These are phyloP conservation scores for Penicillium sp. DNA, from an alignment of 2,329 filamentous ascomycete species.

Conservation along the genomic window DNA sequence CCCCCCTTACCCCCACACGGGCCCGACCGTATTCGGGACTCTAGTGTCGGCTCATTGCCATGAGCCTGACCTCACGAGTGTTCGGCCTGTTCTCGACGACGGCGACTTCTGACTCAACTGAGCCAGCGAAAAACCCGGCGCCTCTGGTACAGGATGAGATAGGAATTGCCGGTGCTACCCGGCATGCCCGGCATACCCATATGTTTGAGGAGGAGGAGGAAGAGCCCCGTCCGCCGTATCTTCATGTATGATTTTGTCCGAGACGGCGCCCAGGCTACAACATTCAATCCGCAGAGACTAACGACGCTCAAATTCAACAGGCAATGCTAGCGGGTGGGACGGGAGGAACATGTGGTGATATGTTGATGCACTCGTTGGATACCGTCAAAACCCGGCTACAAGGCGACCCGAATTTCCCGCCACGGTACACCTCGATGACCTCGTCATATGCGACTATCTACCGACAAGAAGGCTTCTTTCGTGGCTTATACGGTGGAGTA, in stretches of 20 bases:
- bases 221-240: constrained; percentile 64
- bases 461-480: constrained; percentile 83
- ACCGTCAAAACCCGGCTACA: constrained; percentile 98
- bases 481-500: constrained; percentile 92
- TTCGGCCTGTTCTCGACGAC: constrained; percentile 56
- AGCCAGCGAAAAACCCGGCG: constrained; percentile 16
- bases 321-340: constrained; percentile 94
- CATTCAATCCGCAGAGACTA: constrained; percentile 7
- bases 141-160: constrained; percentile 24
- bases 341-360: constrained; percentile 90
- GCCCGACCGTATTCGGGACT: constrained; percentile 38
- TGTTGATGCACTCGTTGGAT: constrained; percentile 98
- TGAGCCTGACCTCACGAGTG: constrained; percentile 62
- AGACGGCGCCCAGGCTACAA: background rate
- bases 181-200: constrained; percentile 42
- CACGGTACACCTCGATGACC: constrained; percentile 88
- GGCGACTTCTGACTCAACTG: constrained; percentile 33
- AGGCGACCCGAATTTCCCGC: constrained; percentile 88
- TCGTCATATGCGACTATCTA: constrained; percentile 92
- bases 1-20: constrained; percentile 33
- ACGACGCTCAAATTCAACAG: constrained; percentile 51
- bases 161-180: constrained; percentile 14
- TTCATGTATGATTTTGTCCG: constrained; percentile 58
- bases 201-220: constrained; percentile 54
- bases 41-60: constrained; percentile 46